These are phyloP conservation scores for Papiliotrema flavescens DNA, from an alignment of 1,284 basidiomycete species.

Conservation along the genomic window DNA sequence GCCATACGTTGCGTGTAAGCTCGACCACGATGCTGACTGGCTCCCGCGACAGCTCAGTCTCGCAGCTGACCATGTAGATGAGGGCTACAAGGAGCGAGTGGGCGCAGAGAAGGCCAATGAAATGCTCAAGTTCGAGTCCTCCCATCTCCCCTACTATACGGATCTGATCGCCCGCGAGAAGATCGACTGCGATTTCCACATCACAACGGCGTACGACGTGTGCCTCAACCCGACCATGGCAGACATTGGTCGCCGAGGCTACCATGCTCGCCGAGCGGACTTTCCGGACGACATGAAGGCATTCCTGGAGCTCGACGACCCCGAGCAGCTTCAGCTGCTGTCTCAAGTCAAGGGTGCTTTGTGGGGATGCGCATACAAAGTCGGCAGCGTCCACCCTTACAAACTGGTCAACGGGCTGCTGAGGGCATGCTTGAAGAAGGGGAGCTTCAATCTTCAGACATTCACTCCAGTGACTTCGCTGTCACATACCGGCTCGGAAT, in stretches of 20 bases:
- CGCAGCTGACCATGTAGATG: constrained; percentile 1
- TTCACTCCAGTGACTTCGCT: constrained; percentile 2
- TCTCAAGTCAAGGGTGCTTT: constrained; percentile 8
- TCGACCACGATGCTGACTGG: not conserved
- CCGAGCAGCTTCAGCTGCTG: constrained; percentile 9
- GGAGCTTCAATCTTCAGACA: constrained; percentile 9
- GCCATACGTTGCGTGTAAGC: constrained; percentile 9
- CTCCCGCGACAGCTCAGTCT: too few species aligned
- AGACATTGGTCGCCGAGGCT: not conserved
- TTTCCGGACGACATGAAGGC: constrained; percentile 11
- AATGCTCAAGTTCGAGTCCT: constrained; percentile 7
- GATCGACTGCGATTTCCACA: constrained; percentile 8
- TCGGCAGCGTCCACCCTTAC: constrained; percentile 14
- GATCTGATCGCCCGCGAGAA: constrained; percentile 1
- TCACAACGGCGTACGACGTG: constrained; percentile 14
- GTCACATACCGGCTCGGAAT: not conserved
- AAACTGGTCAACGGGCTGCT: constrained; percentile 10
- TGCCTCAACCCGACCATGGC: constrained; percentile 4
- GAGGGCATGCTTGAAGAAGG: constrained; percentile 2
- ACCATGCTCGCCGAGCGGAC: constrained; percentile 5
- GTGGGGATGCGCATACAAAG: constrained; percentile 11
- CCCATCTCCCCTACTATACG: constrained; percentile 3
- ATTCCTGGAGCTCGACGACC: constrained; percentile 10
- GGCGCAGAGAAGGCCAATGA: constrained; percentile 11
- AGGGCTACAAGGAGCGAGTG: not conserved